phyloP scores from a whole-genome alignment of 164 flowering plant species.

The Buxus sempervirens region DNA sequence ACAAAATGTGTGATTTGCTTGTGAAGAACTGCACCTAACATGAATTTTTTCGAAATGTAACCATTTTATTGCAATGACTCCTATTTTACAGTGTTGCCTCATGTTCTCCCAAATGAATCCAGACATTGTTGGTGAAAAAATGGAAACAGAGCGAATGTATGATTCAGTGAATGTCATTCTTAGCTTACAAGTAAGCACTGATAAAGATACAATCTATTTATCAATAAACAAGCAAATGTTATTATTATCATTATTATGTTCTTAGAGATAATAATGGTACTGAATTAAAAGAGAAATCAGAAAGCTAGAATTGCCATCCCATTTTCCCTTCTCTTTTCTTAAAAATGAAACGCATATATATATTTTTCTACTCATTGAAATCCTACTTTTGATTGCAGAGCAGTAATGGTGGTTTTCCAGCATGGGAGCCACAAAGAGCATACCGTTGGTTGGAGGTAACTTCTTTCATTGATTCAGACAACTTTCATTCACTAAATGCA shows the following conservation, averaged over 20 bases:
- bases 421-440: constrained; percentile 39
- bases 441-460: constrained; percentile 40
- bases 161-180: constrained; percentile 12
- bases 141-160: neutral
- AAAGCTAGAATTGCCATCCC: too few species aligned
- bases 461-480: neutral
- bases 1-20: neutral
- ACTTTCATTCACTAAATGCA: neutral
- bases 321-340: too few species aligned
- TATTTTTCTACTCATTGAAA: too few species aligned
- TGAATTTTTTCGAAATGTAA: too few species aligned
- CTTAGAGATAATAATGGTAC: too few species aligned
- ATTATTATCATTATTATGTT: too few species aligned
- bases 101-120: constrained; percentile 1
- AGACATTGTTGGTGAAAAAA: constrained; percentile 6
- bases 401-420: constrained; percentile 39
- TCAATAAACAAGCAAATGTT: neutral
- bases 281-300: too few species aligned
- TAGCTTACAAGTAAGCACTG: constrained; percentile 3
- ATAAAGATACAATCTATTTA: neutral
- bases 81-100: neutral
- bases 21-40: neutral
- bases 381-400: constrained; percentile 21
- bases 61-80: neutral
- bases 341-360: too few species aligned